These are phyloP conservation scores for Starmerella vaccinii DNA, from an alignment of 805 yeast genomes.

Conservation along the genomic window DNA sequence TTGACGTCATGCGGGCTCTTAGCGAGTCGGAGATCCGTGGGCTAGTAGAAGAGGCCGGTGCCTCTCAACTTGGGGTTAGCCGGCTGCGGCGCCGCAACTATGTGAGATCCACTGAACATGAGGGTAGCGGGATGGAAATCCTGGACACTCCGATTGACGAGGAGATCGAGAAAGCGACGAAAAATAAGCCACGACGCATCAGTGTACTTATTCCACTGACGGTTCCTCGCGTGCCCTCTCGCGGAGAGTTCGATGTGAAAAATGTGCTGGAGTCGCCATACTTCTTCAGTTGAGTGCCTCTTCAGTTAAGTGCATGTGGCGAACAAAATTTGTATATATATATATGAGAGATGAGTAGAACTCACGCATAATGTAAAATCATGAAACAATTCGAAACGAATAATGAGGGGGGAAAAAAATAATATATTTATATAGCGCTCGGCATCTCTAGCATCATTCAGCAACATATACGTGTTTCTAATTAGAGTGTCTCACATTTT, in stretches of 20 bases:
- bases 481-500: too few species aligned
- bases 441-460: not conserved
- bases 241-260: slow-evolving; percentile 74
- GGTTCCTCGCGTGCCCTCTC: slow-evolving; percentile 63
- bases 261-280: slow-evolving; percentile 64
- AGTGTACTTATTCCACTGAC: slow-evolving; percentile 55
- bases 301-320: too few species aligned
- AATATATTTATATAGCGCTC: too few species aligned
- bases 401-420: too few species aligned
- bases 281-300: slow-evolving; percentile 53
- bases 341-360: too few species aligned
- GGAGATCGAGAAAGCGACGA: slow-evolving; percentile 27
- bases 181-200: slow-evolving; percentile 21
- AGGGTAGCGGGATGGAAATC: slow-evolving; percentile 29
- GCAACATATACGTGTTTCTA: too few species aligned
- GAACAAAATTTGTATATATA: too few species aligned
- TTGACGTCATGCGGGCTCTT: slow-evolving; percentile 39
- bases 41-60: slow-evolving; percentile 25
- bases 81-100: not conserved
- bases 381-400: too few species aligned
- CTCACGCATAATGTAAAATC: not conserved
- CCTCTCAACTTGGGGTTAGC: slow-evolving; percentile 5
- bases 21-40: slow-evolving; percentile 27
- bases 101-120: slow-evolving; percentile 29
- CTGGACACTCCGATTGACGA: slow-evolving; percentile 17